Base-by-base conservation (phyloP, 129 eudicot species). In the Dittrichia graveolens region DNA sequence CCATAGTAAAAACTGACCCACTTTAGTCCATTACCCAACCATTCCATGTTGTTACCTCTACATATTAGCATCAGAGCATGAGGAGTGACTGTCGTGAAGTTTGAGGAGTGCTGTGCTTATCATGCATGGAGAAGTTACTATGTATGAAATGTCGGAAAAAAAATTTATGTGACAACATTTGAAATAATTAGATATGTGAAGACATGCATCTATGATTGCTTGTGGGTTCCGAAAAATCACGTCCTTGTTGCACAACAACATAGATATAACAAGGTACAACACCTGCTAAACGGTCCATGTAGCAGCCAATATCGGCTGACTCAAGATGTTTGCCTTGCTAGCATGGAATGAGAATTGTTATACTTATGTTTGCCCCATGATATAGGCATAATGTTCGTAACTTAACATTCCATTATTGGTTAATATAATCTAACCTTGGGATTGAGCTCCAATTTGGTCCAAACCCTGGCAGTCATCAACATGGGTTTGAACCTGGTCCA, bases 271-370 rank as follows among this genome's bases (percentile, higher is more conserved):
- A 7, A 13, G 54, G 53, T 11, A 38, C 45, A 61, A 16, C 15
- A 13, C 44, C 61, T 10, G 48, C 9, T 61, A 61, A 37, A 44
- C 37, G 34, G 14, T 58, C 76, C 46, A 61, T 58, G 54, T 31
- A 31, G 31, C 55, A 60, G 11, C 48, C 50, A 16, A 61, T 10
- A 47, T 5, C 2, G 61, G 61, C 50, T 46, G 9, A 11, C 50
- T 8, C 50, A 46, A 8, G 3, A 46, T 46, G 50, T 46, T 13
- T 6, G 10, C 10, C 1, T 6, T 45, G 50, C 11, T 45, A 45
- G 1, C 11, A 3, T 45, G 8, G 7, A 8, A 45, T 45, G 50
- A 7, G 11, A 45, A 45, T 45, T 45, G 50, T 45, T 45, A 12
- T 45, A 45, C 2, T 45, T 1, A 45, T 45, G 50, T 7, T 45